phyloP scores from a whole-genome alignment of 257 asterid genomes.

The Rhazya stricta region DNA sequence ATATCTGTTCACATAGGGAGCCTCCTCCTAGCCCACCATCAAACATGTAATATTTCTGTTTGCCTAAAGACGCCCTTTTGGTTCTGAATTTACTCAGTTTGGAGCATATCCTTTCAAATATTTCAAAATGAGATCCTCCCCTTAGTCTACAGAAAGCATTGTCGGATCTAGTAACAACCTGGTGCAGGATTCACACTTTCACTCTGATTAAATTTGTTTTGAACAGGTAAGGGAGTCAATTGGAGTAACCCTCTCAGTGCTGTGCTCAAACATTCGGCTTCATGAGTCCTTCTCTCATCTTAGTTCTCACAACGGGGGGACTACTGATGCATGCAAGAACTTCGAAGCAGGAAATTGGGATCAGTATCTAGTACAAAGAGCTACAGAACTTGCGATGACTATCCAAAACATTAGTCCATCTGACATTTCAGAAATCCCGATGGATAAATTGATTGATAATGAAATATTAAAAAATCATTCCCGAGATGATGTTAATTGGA shows the following conservation, averaged over 20 bases:
- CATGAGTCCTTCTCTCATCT: constrained; percentile 39
- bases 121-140: not conserved
- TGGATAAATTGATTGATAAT: constrained; percentile 36
- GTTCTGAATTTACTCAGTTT: not conserved
- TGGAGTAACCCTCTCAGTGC: constrained; percentile 79
- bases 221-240: constrained; percentile 94
- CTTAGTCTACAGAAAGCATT: not conserved
- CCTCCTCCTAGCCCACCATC: not conserved
- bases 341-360: constrained; percentile 53
- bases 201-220: constrained; percentile 9
- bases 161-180: not conserved
- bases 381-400: constrained; percentile 63
- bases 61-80: not conserved
- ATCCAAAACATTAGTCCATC: constrained; percentile 62
- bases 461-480: constrained; percentile 53
- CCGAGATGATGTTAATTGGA: constrained; percentile 88
- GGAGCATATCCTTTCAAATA: not conserved
- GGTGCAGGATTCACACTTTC: not conserved
- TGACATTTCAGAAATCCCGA: constrained; percentile 43
- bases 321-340: constrained; percentile 23
- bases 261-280: constrained; percentile 90
- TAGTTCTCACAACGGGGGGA: constrained; percentile 34
- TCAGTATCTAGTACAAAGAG: constrained; percentile 52
- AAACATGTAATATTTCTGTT: not conserved
- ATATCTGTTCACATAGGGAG: not conserved